These are phyloP conservation scores for Phytopythium mirpurense DNA, from an alignment of 352 stramenopile species.

Conservation along the genomic window DNA sequence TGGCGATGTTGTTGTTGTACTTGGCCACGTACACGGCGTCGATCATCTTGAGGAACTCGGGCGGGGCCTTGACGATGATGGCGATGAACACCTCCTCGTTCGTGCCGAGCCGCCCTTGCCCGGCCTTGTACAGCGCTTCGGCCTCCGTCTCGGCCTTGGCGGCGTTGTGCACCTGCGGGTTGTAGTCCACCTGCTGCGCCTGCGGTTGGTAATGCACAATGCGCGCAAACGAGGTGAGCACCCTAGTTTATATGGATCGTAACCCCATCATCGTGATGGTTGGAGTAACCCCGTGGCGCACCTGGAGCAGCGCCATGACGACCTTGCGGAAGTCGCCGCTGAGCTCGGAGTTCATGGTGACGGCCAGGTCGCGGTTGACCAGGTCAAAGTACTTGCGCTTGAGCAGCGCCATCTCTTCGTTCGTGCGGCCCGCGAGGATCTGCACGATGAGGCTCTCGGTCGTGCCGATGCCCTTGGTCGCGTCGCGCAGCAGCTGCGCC, in stretches of 20 bases:
- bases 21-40: slow-evolving; percentile 69
- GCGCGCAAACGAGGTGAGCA: too few relatives aligned
- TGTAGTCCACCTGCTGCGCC: slow-evolving; percentile 40
- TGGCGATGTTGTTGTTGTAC: slow-evolving; percentile 76
- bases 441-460: slow-evolving; percentile 66
- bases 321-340: slow-evolving; percentile 75
- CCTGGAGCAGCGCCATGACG: slow-evolving; percentile 62
- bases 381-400: slow-evolving; percentile 75
- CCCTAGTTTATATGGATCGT: too few relatives aligned
- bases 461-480: slow-evolving; percentile 68
- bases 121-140: slow-evolving; percentile 67
- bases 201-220: slow-evolving; percentile 2
- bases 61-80: slow-evolving; percentile 46
- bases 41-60: slow-evolving; percentile 62
- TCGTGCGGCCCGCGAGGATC: slow-evolving; percentile 63
- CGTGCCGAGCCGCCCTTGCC: slow-evolving; percentile 64
- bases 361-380: slow-evolving; percentile 60
- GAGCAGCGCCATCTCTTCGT: slow-evolving; percentile 77
- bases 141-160: slow-evolving; percentile 62
- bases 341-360: slow-evolving; percentile 60
- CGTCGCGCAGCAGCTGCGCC: slow-evolving; percentile 58
- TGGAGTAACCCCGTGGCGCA: not conserved
- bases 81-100: slow-evolving; percentile 72
- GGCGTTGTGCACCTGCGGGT: slow-evolving; percentile 56
- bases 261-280: too few relatives aligned